Percentiles rank a stretch among this genome's conserved stretches.
These are phyloP conservation scores for Ceratobasidium sp. DNA, from an alignment of 1,284 basidiomycete genomes.

Conservation along the genomic window DNA sequence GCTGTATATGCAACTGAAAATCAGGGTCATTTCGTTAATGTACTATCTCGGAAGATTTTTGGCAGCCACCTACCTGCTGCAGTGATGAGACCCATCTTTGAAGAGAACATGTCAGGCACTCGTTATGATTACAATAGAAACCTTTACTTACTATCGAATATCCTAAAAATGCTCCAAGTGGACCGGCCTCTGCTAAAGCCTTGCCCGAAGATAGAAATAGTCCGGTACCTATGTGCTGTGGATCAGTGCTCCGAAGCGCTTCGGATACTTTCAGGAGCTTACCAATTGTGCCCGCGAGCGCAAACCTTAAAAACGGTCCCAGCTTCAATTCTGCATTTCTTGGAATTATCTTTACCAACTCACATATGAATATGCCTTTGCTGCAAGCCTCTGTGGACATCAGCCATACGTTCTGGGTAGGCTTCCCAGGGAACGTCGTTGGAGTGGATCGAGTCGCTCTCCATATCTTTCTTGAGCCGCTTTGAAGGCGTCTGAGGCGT, in stretches of 20 bases:
- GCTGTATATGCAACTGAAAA: slow-evolving; percentile 36
- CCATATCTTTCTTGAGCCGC: slow-evolving; percentile 27
- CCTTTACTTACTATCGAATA: slow-evolving; percentile 39
- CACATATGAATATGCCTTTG: slow-evolving; percentile 39
- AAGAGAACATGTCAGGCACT: background rate
- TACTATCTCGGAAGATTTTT: background rate
- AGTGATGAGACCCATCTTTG: slow-evolving; percentile 32
- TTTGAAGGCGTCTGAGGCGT: slow-evolving; percentile 10
- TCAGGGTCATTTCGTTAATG: slow-evolving; percentile 1
- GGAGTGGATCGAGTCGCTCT: slow-evolving; percentile 23
- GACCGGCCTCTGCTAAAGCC: slow-evolving; percentile 44
- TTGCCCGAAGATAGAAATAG: slow-evolving; percentile 43
- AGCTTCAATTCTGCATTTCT: background rate
- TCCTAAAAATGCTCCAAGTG: slow-evolving; percentile 43
- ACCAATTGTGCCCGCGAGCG: slow-evolving; percentile 36
- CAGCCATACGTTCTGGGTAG: slow-evolving; percentile 20
- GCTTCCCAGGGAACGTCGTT: slow-evolving; percentile 38
- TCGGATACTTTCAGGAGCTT: background rate
- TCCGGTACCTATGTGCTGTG: slow-evolving; percentile 40
- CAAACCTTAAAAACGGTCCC: slow-evolving; percentile 11
- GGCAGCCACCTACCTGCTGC: slow-evolving; percentile 26
- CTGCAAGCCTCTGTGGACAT: slow-evolving; percentile 31
- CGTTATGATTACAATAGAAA: too few relatives aligned
- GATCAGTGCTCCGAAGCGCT: background rate
- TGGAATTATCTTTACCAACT: background rate